A percentile compares a stretch with the other conserved stretches of the same genome.
Evolutionary conservation across 2,329 filamentous ascomycete genomes (phyloP).

Genomic region (Ophiostoma sp.): DNA sequence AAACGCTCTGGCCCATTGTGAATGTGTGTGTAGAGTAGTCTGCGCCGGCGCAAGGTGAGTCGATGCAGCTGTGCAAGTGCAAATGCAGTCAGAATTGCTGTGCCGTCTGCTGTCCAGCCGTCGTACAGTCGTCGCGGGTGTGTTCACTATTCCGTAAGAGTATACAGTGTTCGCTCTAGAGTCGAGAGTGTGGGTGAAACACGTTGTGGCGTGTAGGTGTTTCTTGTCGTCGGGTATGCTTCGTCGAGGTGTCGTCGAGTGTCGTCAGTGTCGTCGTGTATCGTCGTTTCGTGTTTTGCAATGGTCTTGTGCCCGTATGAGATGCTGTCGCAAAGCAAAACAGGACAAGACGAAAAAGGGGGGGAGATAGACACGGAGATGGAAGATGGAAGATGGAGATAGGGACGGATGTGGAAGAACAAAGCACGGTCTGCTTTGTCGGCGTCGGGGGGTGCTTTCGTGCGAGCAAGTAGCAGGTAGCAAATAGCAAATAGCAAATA

Average conservation of each 20-base stretch:
- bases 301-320: not conserved
- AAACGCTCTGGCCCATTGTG: constrained; percentile 60
- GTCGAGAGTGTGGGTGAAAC: not conserved
- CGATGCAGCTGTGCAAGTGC: not conserved
- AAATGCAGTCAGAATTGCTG: not conserved
- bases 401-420: constrained; percentile 14
- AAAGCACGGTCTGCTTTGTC: constrained; percentile 1
- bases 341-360: not conserved
- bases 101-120: not conserved
- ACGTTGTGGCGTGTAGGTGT: not conserved
- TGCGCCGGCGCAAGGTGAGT: constrained; percentile 14
- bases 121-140: not conserved
- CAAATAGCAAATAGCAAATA: no score
- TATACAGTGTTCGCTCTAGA: not conserved
- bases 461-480: not conserved
- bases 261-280: constrained; percentile 11
- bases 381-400: not conserved
- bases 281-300: not conserved
- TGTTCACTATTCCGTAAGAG: not conserved
- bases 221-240: not conserved
- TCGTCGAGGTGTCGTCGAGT: not conserved
- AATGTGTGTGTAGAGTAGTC: constrained; percentile 2
- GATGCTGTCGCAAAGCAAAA: constrained; percentile 10
- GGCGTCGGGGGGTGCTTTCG: not conserved
- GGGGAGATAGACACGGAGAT: not conserved